These are phyloP conservation scores for Colletotrichum incanum DNA, from an alignment of 2,329 filamentous ascomycete genomes.

Conservation along the genomic window DNA sequence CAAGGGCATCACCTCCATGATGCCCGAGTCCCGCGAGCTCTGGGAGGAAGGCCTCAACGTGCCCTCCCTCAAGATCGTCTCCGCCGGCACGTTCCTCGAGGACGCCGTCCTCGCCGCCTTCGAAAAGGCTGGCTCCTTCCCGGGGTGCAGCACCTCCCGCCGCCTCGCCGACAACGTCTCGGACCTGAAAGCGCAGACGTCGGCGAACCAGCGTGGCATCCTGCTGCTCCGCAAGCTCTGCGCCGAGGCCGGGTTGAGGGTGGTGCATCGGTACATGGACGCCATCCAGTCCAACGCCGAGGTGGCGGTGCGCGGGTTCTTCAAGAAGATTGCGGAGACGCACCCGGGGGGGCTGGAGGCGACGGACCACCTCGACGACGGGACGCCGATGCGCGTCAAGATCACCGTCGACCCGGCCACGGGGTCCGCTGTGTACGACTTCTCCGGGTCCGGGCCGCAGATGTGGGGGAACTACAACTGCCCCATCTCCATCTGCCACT, in stretches of 20 bases:
- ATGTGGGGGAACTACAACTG: conserved; percentile 55
- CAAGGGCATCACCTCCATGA: conserved; percentile 58
- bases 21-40: conserved; percentile 57
- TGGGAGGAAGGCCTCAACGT: conserved; percentile 63
- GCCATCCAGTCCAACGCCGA: conserved; percentile 61
- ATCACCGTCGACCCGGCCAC: conserved; percentile 51
- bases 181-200: conserved; percentile 61
- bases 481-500: conserved; percentile 55
- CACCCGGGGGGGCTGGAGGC: conserved; percentile 43
- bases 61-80: conserved; percentile 56
- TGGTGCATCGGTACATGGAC: conserved; percentile 57
- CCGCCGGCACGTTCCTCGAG: conserved; percentile 54
- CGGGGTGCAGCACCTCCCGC: conserved; percentile 55
- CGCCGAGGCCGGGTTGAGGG: conserved; percentile 51
- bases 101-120: conserved; percentile 51
- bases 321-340: conserved; percentile 53
- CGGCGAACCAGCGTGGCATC: conserved; percentile 60
- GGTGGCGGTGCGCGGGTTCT: conserved; percentile 51
- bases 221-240: conserved; percentile 53
- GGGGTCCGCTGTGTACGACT: conserved; percentile 56
- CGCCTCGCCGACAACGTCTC: conserved; percentile 59
- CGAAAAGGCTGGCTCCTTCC: conserved; percentile 53
- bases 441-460: conserved; percentile 54
- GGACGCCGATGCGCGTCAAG: conserved; percentile 53
- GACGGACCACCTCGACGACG: conserved; percentile 56